phyloP scores from a whole-genome alignment of 225 moss, liverwort and hornwort species.

The Sphagnum contortum region DNA sequence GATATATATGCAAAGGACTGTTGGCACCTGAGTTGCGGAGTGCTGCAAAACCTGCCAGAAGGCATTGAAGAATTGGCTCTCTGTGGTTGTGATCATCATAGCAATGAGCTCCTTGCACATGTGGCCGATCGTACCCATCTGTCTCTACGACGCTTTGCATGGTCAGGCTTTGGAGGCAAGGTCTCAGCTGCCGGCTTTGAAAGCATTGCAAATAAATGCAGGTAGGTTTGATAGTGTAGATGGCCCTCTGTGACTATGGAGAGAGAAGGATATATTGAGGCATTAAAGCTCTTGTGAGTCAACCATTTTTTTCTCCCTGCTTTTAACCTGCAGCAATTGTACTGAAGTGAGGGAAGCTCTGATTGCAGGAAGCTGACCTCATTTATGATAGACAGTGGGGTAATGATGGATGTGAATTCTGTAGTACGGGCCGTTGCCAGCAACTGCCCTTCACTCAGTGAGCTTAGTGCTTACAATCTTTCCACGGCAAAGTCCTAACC shows the following conservation, averaged over 20 bases:
- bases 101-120: conserved; percentile 35
- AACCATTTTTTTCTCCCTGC: too few species aligned
- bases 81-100: conserved; percentile 69
- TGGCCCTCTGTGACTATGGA: too few species aligned
- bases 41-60: conserved; percentile 33
- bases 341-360: too few species aligned
- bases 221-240: conserved; percentile 6
- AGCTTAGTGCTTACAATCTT: conserved; percentile 67
- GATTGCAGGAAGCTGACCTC: conserved; percentile 43
- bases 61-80: conserved; percentile 61
- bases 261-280: too few species aligned
- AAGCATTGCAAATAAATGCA: conserved; percentile 28
- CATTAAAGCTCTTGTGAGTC: too few species aligned
- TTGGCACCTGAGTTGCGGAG: conserved; percentile 55
- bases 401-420: conserved; percentile 46
- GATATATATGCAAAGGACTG: conserved; percentile 29
- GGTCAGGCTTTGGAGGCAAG: conserved; percentile 69
- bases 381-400: conserved; percentile 59
- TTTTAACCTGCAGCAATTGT: too few species aligned
- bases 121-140: conserved; percentile 33
- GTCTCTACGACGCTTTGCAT: conserved; percentile 57
- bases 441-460: conserved; percentile 48
- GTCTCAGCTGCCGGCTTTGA: conserved; percentile 46
- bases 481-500: conserved; percentile 19
- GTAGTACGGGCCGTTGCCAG: conserved; percentile 48